Conservation (phyloP, 352 stramenopile genomes). For the Phytophthora meadii region DNA sequence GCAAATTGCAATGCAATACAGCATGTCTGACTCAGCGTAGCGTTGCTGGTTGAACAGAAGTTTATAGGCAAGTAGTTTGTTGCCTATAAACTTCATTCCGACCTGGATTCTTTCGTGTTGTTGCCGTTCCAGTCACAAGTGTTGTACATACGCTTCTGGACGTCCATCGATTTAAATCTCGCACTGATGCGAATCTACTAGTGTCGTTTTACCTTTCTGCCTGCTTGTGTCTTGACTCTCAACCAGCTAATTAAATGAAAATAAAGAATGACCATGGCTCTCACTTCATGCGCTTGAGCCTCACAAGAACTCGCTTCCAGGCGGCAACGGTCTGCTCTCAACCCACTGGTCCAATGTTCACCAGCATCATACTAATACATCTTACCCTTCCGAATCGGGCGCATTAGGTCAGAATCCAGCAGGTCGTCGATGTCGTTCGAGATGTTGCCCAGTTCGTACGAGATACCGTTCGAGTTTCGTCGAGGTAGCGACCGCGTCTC, state of each 20-base stretch:
- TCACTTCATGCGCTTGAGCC: conserved; percentile 20
- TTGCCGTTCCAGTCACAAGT: conserved; percentile 10
- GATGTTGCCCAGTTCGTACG: conserved; percentile 42
- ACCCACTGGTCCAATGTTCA: conserved; percentile 1
- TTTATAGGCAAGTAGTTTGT: background rate
- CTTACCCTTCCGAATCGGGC: conserved; percentile 67
- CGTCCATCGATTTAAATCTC: conserved; percentile 27
- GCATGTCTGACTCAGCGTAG: too few relatives aligned
- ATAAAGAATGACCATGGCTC: conserved; percentile 10
- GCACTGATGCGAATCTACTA: conserved; percentile 29
- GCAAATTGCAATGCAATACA: too few relatives aligned
- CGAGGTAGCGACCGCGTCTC: conserved; percentile 32
- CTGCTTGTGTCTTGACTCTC: conserved; percentile 12
- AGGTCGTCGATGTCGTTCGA: conserved; percentile 64
- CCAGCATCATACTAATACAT: conserved; percentile 49
- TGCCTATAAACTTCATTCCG: conserved; percentile 4
- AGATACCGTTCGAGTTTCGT: conserved; percentile 48
- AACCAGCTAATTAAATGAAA: conserved; percentile 33
- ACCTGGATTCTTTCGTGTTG: conserved; percentile 24
- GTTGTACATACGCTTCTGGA: background rate
- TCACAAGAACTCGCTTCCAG: conserved; percentile 17
- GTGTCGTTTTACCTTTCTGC: background rate
- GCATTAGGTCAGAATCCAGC: conserved; percentile 62
- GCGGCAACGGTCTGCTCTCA: conserved; percentile 3
- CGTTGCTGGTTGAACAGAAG: too few relatives aligned